Evolutionary conservation across 1,139 yeast species (phyloP), one percentile per base, ranked within the genome.

Genomic region (Saccharomycopsis hybrid): DNA sequence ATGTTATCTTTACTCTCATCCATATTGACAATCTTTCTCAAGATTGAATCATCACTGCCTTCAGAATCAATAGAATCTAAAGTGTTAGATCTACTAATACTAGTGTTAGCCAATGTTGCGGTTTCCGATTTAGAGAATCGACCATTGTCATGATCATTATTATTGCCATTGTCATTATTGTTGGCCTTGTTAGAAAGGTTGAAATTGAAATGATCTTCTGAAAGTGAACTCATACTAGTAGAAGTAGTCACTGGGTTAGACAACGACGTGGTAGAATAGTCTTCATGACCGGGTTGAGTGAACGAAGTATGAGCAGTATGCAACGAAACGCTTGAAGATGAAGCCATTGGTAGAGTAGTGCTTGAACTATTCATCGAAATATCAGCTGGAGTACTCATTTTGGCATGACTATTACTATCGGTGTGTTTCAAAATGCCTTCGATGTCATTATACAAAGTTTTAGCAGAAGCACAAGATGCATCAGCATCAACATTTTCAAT

Each of bases 21-120:
- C 50, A 50, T 31, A 42, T 47, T 50, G 7, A 37, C 53, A 36
- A 50, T 50, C 39, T 50, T 47, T n/a, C 48, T 29, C 8, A 50
- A 37, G 27, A 50, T 47, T 18, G 46, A 43, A 13, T 42, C 50
- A 37, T 50, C 53, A 11, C 43, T 40, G 2, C 43, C 45, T n/a
- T 24, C 30, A 11, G 51, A 42, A 33, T 41, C 31, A 30, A 50
- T 43, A 5, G 48, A 40, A 33, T 50, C 53, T 27, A 50, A 41
- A 27, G 51, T 46, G 47, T 44, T 48, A 5, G 46, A 35, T 29
- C 52, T 25, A 13, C 18, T 31, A 31, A 11, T 11, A 31, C 11
- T 11, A 31, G 11, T 31, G 11, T 11, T 11, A 31, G 35, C 35
- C 35, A 31, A 31, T 11, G 35, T 31, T 31, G 35, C 35, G 9